Base-by-base conservation (phyloP, 202 grass and related monocot species). In the Zoysia matrella region DNA sequence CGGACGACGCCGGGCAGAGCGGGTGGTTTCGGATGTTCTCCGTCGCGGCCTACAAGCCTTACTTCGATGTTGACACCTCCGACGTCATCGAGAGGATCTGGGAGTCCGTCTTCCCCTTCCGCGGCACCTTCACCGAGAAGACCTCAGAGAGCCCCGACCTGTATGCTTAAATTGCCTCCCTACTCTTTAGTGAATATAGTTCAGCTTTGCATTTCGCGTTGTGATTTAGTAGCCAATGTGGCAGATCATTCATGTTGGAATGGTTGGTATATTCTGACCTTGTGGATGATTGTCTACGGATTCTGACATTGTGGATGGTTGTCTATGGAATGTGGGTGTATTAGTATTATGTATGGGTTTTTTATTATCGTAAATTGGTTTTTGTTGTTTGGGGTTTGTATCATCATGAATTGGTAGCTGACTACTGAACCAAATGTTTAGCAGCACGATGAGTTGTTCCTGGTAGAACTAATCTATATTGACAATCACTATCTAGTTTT, bases 1-100 rank as follows among this genome's bases (percentile, higher is more conserved):
- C 89, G 15, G 91, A 95, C 45, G 96, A 96, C 41, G 69, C 91
- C 30, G 82, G 52, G 50, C 91, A 90, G 76, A 67, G 76, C 48
- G 96, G 96, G 5, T 99, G 96, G 96, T 92, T 96, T 85, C 89
- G 91, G 58, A 88, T 91, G 62, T 94, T 99, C 89, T 93, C 96
- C 67, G 93, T 99, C 4, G 89, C 84, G 30, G 89, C 93, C 8
- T 99, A 99, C 87, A 96, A 93, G 75, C 87, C 87, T 67, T 99
- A 96, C 78, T 99, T 99, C 74, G 96, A 99, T 61, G 89, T 96
- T 0, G 96, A 99, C 86, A 94, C 96, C 12, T 83, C 93, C 45
- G 93, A 99, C 49, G 96, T 99, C 11, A 67, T 99, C 39, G 90
- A 92, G 83, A 87, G 93, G 84, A 96, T 99, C 74, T 90, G 85